Base-by-base conservation (phyloP, 1,284 basidiomycete genomes). In the Cutaneotrichosporon cutaneum region DNA sequence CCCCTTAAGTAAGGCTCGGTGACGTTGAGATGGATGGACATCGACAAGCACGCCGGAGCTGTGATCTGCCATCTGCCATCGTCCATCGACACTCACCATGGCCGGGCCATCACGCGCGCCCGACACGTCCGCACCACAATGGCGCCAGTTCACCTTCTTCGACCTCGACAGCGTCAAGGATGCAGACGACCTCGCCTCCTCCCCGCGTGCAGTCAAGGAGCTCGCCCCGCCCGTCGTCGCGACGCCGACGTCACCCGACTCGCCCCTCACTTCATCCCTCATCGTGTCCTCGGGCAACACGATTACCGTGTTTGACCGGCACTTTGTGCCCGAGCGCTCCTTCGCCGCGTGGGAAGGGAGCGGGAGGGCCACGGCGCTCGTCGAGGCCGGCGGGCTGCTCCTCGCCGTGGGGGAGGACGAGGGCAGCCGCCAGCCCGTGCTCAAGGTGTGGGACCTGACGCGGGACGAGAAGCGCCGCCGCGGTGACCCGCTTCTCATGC, bases 401-500 rank as follows among this genome's bases (percentile, higher is more conserved):
- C 82, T 96, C 10, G 92, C 90, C 1, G 83, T 96, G 26, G 94
- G 93, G 30, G 92, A 94, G 80, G 92, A 94, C 76, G 87, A 88
- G 59, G 77, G 82, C 1, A 82, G 86, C 14, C 82, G 86, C n/a
- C 85, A 87, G 52, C 90, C 91, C 0, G 77, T 94, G 21, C 81
- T 96, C 60, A 94, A 93, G 77, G 87, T 96, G 50, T 96, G 93
- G 92, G 90, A 94, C 75, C 77, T 96, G 24, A 83, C 85, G 42
- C 85, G 85, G 61, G 84, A 82, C n/a, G 89, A 92, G 74, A 90
- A 87, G 81, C 87, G 86, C 73, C 85, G 85, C 0, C 85, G 85
- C 0, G 67, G 73, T 11, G 79, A 83, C 1, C 90, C 93, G 7
- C 77, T 83, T 44, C 82, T 94, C 42, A 80, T 94, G 33, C 86